Conservation (phyloP, 106 monocot species). For the Platanthera guangdongensis region DNA sequence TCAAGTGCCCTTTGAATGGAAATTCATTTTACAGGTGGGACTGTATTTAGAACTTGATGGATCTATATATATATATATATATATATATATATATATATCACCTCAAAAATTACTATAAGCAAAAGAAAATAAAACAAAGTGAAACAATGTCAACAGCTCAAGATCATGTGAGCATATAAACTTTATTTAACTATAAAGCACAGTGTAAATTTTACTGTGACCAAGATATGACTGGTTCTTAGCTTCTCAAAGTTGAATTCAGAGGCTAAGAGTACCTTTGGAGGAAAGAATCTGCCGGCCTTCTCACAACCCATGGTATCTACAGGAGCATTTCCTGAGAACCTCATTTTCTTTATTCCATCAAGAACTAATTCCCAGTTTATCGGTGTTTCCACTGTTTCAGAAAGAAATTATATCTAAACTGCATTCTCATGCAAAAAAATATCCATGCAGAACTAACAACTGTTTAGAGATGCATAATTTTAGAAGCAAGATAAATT, state of each 20-base stretch:
- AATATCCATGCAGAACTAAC: neutral
- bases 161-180: neutral
- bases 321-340: constrained; percentile 83
- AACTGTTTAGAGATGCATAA: neutral
- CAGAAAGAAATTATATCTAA: neutral
- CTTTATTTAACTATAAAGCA: neutral
- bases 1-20: neutral
- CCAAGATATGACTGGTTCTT: neutral
- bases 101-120: neutral
- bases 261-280: constrained; percentile 50
- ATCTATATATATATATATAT: neutral
- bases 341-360: constrained; percentile 78
- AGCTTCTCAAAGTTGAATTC: neutral
- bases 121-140: neutral
- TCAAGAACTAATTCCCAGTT: constrained; percentile 78
- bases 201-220: neutral
- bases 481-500: neutral
- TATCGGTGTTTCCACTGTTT: constrained; percentile 34
- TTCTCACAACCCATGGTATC: constrained; percentile 97
- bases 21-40: neutral
- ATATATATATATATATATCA: neutral
- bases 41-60: neutral
- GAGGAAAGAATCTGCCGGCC: constrained; percentile 68
- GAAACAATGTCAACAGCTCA: neutral
- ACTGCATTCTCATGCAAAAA: neutral